Evolutionary conservation across 257 asterid genomes (phyloP), one percentile per base, ranked within the genome.

Genomic region (Solanum peruvianum): DNA sequence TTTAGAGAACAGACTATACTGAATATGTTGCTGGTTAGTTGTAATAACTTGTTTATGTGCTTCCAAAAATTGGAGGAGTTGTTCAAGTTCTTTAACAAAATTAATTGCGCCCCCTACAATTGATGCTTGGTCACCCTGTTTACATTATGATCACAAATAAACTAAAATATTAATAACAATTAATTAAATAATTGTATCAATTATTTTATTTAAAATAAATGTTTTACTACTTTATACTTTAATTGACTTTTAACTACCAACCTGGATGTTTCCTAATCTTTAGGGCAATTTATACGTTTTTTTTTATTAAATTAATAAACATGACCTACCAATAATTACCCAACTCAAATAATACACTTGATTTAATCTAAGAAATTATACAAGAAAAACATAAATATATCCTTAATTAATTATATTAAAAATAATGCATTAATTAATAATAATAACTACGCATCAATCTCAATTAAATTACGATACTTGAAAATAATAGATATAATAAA

Each of bases 81-180:
- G 98, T 72, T 94, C 96, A 4, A 94, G 93, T 87, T 93, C 96
- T 90, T 94, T 93, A 49, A 93, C 93, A 70, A 87, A 94, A 89
- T 94, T 89, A 35, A 94, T 91, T 2, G 96, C 93, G 11, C 97
- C 97, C 52, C 97, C 97, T 6, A 94, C 96, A 13, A 93, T 93
- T 9, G 98, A 94, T 60, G 98, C 98, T 92, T 94, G 98, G 89
- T 93, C 98, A 29, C 96, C 98, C 98, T 94, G 88, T 25, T 37
- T 18, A 73, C 41, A 62, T 39, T 58, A 58, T 58, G 66, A 14
- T 33, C 9, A 45, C 21, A n/a, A 20, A 39, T 6, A 73, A 37
- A 73, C 11, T 20, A 72, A 73, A 27, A 18, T 37, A 56, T 6
- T 44, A 77, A 27, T 18, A 35, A 35, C 64, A 11, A 44, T 56